phyloP scores from a whole-genome alignment of 2,329 filamentous ascomycete species.

The Penicillium occitanis region DNA sequence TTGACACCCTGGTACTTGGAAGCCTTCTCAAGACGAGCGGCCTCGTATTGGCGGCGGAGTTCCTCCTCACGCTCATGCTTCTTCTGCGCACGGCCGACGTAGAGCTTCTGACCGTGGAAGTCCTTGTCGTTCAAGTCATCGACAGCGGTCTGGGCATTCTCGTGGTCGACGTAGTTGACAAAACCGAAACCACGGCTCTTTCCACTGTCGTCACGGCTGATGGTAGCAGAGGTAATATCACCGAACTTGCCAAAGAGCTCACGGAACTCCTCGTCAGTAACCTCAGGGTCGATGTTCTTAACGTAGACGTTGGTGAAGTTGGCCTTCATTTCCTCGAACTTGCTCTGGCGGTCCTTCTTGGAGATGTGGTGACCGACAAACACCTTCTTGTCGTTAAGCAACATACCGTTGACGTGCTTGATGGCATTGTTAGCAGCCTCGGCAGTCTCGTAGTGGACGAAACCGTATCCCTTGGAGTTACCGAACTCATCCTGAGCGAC shows the following conservation, averaged over 20 bases:
- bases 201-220: constrained; percentile 83
- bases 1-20: constrained; percentile 99
- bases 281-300: constrained; percentile 90
- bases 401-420: constrained; percentile 99
- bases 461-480: constrained; percentile 98
- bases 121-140: constrained; percentile 90
- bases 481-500: constrained; percentile 96
- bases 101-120: constrained; percentile 91
- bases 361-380: constrained; percentile 99
- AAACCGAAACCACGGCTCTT: constrained; percentile 96
- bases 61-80: constrained; percentile 99
- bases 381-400: constrained; percentile 99
- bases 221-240: constrained; percentile 91
- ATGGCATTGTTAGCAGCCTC: constrained; percentile 96
- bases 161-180: constrained; percentile 92
- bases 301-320: constrained; percentile 99
- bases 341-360: constrained; percentile 99
- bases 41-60: constrained; percentile 97
- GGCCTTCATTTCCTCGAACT: constrained; percentile 99
- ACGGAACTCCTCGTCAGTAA: constrained; percentile 91
- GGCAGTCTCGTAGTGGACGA: constrained; percentile 99
- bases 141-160: constrained; percentile 79
- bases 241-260: constrained; percentile 88
- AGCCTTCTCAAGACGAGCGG: constrained; percentile 94
- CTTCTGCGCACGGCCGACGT: constrained; percentile 98